Evolutionary conservation across 257 asterid genomes (phyloP).

Genomic region (Nicotiana tabacum): DNA sequence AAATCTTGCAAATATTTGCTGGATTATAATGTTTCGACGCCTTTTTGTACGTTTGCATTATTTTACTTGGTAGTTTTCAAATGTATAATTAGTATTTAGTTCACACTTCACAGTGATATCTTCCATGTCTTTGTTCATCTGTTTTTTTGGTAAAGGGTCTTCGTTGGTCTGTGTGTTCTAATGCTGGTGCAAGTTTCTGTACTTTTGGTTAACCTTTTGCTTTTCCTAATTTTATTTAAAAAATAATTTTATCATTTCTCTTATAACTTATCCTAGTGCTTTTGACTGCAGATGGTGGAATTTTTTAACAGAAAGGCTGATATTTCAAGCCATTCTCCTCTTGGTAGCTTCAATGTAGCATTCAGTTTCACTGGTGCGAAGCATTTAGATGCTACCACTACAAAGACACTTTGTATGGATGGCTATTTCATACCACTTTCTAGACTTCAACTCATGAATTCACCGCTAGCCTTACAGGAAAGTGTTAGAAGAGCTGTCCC

Average conservation of each 20-base stretch:
- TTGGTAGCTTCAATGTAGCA: slow-evolving; percentile 75
- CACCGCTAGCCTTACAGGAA: slow-evolving; percentile 46
- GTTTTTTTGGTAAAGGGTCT: background rate
- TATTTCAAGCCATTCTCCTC: slow-evolving; percentile 56
- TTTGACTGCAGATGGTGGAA: slow-evolving; percentile 71
- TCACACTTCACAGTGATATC: background rate
- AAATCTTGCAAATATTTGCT: background rate
- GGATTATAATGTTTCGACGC: background rate
- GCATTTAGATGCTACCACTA: slow-evolving; percentile 60
- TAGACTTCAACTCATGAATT: slow-evolving; percentile 46
- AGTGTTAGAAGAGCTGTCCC: slow-evolving; percentile 68
- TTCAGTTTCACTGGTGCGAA: slow-evolving; percentile 69
- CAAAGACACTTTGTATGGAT: slow-evolving; percentile 76
- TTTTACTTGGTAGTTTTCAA: background rate
- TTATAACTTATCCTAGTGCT: background rate
- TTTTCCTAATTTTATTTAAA: background rate
- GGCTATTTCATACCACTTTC: slow-evolving; percentile 77
- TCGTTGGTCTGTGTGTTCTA: background rate
- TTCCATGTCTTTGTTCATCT: background rate
- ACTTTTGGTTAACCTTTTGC: background rate
- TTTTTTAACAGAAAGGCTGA: slow-evolving; percentile 70
- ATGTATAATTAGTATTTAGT: background rate
- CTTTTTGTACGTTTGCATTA: background rate
- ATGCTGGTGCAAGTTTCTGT: background rate
- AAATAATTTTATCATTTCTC: background rate